Percentiles rank a stretch among this genome's conserved stretches.
phyloP scores from a whole-genome alignment of 192 early-diverging fungal genomes.

The Backusella tuberculispora region DNA sequence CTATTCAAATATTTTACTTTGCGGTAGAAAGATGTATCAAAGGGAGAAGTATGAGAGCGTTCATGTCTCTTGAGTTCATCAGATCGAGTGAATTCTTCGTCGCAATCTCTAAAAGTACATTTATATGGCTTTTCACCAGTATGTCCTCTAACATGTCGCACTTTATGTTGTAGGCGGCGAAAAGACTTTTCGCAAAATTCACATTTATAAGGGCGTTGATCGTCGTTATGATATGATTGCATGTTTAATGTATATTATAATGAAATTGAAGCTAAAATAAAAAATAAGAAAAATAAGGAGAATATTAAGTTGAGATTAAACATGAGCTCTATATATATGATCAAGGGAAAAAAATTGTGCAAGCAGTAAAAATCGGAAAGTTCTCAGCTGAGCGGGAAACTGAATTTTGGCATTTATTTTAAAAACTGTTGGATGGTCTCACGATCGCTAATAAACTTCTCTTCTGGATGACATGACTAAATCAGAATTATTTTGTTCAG shows the following conservation, averaged over 20 bases:
- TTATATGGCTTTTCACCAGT: slow-evolving; percentile 14
- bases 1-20: background rate
- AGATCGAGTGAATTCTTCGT: slow-evolving; percentile 10
- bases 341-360: background rate
- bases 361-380: slow-evolving; percentile 6
- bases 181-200: slow-evolving; percentile 20
- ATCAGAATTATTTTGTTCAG: slow-evolving; percentile 13
- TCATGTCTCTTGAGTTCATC: slow-evolving; percentile 20
- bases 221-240: background rate
- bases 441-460: slow-evolving; percentile 6
- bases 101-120: slow-evolving; percentile 9
- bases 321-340: background rate
- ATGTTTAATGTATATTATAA: background rate
- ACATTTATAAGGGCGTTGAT: slow-evolving; percentile 7
- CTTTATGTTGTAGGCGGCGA: slow-evolving; percentile 7
- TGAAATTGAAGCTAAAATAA: background rate
- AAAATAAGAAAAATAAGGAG: background rate
- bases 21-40: background rate
- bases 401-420: slow-evolving; percentile 13
- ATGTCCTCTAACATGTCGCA: slow-evolving; percentile 13
- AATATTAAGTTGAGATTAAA: slow-evolving; percentile 11
- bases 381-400: slow-evolving; percentile 1
- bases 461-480: slow-evolving; percentile 7
- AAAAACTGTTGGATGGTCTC: background rate
- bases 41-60: background rate